Evolutionary conservation across 371 early-diverging fungal genomes (phyloP), one percentile per base, ranked within the genome.

Genomic region (Syncephalastrum monosporum): DNA sequence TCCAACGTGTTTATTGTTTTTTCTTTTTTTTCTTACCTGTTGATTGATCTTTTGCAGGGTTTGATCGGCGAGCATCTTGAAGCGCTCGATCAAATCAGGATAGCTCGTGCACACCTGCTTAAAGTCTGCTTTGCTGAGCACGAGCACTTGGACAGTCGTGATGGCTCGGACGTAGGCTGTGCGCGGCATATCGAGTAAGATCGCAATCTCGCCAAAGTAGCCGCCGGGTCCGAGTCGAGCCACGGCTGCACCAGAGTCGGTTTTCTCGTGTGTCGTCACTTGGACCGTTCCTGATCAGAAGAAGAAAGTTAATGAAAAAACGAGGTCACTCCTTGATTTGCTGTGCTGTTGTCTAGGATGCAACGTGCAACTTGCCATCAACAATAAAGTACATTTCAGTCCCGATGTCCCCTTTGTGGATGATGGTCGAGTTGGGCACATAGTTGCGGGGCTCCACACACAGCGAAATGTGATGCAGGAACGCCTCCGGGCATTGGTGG

Each of bases 341-440:
- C 16, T 17, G 4, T 29, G 29, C 29, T 29, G 29, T 27, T 49
- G 55, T 61, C 5, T 53, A 48, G 47, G 58, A 65, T 17, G 58
- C 0, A 21, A 21, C 21, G 21, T 21, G 21, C 57, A 7, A 56
- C 65, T 71, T 72, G 53, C 96, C 96, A n/a, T 79, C 75, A 14
- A 88, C 73, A 50, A 96, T 79, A 60, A 95, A 91, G 65, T 88
- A 94, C 81, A 95, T 81, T 33, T 90, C 89, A 25, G 71, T 77
- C 3, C 90, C 92, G 47, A 68, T 72, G 42, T 91, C 93, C 5
- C 91, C 93, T 60, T 89, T 85, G 10, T 67, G 69, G 27, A 79
- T 63, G n/a, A 84, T 77, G 16, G 65, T 52, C 24, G 72, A 66
- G 43, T 78, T 76, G 2, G 82, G 72, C 15, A 71, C 64, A 63